phyloP scores from a whole-genome alignment of 768 basidiomycete genomes.

The Tremella fuciformis region DNA sequence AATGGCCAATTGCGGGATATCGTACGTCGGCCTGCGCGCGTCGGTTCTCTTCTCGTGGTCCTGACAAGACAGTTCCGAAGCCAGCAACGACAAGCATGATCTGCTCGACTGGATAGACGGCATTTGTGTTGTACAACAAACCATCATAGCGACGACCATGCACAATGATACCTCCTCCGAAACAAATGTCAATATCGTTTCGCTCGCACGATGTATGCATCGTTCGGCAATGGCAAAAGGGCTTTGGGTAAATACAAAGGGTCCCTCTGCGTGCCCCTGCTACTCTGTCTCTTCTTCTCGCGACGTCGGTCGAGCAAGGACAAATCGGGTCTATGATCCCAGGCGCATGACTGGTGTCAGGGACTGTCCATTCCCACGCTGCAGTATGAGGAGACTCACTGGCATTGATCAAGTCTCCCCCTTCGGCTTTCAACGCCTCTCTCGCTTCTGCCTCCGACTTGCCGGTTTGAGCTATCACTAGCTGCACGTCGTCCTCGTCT shows the following conservation, averaged over 20 bases:
- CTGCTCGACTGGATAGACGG: not conserved
- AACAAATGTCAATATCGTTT: no score
- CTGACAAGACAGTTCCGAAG: conserved; percentile 40
- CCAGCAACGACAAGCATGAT: conserved; percentile 33
- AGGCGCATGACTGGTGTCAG: no score
- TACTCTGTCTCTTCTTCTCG: not conserved
- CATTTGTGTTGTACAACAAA: no score
- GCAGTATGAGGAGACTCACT: no score
- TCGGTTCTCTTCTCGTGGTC: not conserved
- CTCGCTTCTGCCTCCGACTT: conserved; percentile 91
- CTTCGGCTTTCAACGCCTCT: conserved; percentile 80
- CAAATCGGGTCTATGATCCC: no score
- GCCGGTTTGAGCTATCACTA: conserved; percentile 83
- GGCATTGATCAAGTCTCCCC: conserved; percentile 93
- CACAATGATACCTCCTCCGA: no score
- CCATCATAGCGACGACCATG: no score
- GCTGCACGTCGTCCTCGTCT: conserved; percentile 90
- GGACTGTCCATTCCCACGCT: not conserved
- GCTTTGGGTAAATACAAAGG: no score
- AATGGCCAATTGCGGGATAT: conserved; percentile 69
- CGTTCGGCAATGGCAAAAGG: no score
- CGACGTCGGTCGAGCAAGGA: not conserved
- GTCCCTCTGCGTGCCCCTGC: no score
- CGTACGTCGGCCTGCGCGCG: conserved; percentile 23
- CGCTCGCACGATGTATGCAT: no score